Percentiles rank a stretch among this genome's conserved stretches.
Evolutionary conservation across 306 rosid species (phyloP).

Genomic region (Quercus robur): DNA sequence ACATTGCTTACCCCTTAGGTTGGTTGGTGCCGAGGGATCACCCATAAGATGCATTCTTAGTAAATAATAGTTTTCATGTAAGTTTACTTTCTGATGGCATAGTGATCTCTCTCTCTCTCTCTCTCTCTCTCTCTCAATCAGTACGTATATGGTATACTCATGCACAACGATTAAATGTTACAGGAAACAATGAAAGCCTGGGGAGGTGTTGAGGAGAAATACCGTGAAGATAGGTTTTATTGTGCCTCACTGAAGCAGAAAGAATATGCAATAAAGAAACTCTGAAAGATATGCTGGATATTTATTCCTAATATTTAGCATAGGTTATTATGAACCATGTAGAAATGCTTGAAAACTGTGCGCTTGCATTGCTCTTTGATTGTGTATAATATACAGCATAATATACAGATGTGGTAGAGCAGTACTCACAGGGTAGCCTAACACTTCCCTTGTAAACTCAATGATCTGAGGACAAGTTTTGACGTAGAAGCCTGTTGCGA

Average conservation of each 20-base stretch:
- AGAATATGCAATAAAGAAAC: neutral
- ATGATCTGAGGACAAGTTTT: too few relatives aligned
- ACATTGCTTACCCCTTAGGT: conserved; percentile 82
- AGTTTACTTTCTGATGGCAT: neutral
- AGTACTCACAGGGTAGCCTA: too few relatives aligned
- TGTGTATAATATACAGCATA: too few relatives aligned
- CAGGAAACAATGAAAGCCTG: conserved; percentile 2
- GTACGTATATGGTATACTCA: too few relatives aligned
- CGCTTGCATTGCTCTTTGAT: too few relatives aligned
- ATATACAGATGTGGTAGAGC: too few relatives aligned
- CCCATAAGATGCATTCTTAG: conserved; percentile 86
- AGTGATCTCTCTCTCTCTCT: too few relatives aligned
- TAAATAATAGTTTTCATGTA: conserved; percentile 27
- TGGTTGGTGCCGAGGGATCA: conserved; percentile 88
- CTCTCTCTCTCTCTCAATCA: too few relatives aligned
- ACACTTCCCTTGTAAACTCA: too few relatives aligned
- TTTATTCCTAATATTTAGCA: neutral
- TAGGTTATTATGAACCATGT: too few relatives aligned
- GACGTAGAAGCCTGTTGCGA: too few relatives aligned
- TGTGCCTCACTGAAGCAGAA: neutral
- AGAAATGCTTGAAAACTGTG: too few relatives aligned
- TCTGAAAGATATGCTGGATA: neutral
- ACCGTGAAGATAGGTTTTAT: neutral
- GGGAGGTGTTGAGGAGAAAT: neutral
- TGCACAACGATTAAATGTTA: neutral